phyloP scores from a whole-genome alignment of 345 rosid genomes.

The Gossypioides kirkii region DNA sequence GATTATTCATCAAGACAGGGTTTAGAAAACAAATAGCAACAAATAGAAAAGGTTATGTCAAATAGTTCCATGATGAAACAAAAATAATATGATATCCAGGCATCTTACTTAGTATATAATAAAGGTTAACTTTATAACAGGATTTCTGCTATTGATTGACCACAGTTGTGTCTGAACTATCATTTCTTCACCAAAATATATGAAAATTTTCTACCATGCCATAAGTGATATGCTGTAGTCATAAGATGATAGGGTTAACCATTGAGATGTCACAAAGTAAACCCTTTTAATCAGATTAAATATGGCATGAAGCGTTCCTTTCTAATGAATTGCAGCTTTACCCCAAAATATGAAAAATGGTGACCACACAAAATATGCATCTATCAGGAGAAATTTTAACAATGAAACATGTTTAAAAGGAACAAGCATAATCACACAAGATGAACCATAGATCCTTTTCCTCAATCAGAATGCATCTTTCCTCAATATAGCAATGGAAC shows the following conservation, averaged over 20 bases:
- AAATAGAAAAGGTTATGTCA: background rate
- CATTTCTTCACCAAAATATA: conserved; percentile 1
- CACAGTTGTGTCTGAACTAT: background rate
- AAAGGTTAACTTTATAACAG: background rate
- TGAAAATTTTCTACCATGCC: background rate
- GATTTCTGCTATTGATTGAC: conserved; percentile 1
- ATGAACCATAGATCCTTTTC: background rate
- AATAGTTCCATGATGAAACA: background rate
- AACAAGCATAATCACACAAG: background rate
- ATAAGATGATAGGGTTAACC: background rate
- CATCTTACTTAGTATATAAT: background rate
- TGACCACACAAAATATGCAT: background rate
- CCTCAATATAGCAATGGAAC: background rate
- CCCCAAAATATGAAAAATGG: background rate
- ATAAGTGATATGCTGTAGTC: background rate
- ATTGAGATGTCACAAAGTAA: background rate
- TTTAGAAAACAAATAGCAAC: background rate
- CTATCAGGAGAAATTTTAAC: background rate
- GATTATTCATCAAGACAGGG: background rate
- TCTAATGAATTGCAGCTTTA: background rate
- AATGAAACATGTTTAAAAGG: background rate
- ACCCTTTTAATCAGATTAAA: background rate
- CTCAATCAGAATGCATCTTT: background rate
- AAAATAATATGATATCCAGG: background rate
- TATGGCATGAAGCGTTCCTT: background rate